Percentiles rank a stretch among this genome's conserved stretches.
These are phyloP conservation scores for Lentinula aciculospora DNA, from an alignment of 768 basidiomycete species.

Conservation along the genomic window DNA sequence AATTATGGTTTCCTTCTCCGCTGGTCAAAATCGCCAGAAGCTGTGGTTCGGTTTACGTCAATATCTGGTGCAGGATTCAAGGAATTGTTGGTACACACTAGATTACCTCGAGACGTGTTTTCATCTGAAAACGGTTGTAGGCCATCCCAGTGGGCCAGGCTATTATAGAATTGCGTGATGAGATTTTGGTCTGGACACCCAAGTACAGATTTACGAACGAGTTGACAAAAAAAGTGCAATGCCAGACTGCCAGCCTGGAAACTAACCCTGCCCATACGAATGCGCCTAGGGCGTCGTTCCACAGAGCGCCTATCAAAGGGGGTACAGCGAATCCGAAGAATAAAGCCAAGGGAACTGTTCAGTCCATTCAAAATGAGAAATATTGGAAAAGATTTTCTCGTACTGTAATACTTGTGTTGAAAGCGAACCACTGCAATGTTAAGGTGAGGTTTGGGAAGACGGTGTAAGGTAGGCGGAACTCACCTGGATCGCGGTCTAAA, in stretches of 20 bases:
- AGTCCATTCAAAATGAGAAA: background rate
- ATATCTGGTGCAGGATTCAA: background rate
- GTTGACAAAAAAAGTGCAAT: constrained; percentile 67
- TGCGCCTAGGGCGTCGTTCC: constrained; percentile 61
- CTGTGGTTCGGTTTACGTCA: constrained; percentile 24
- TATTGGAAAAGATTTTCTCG: background rate
- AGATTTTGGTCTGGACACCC: background rate
- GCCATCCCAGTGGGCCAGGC: constrained; percentile 78
- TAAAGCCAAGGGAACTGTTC: constrained; percentile 53
- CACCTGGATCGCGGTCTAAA: constrained; percentile 64
- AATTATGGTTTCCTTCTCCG: constrained; percentile 79
- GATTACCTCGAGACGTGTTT: constrained; percentile 68
- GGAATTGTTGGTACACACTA: constrained; percentile 36
- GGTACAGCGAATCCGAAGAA: constrained; percentile 58
- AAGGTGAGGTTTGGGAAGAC: background rate
- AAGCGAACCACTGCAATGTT: constrained; percentile 50
- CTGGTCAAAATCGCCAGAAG: constrained; percentile 63
- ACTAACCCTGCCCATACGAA: constrained; percentile 72
- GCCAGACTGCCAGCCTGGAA: constrained; percentile 62
- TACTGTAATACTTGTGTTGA: constrained; percentile 68
- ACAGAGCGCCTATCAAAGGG: constrained; percentile 43
- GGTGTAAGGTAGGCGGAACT: constrained; percentile 14
- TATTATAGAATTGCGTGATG: constrained; percentile 17
- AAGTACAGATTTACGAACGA: constrained; percentile 38
- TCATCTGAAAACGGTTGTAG: constrained; percentile 78